Evolutionary conservation across 2,329 filamentous ascomycete species (phyloP).

Genomic region (Colletotrichum sp.): DNA sequence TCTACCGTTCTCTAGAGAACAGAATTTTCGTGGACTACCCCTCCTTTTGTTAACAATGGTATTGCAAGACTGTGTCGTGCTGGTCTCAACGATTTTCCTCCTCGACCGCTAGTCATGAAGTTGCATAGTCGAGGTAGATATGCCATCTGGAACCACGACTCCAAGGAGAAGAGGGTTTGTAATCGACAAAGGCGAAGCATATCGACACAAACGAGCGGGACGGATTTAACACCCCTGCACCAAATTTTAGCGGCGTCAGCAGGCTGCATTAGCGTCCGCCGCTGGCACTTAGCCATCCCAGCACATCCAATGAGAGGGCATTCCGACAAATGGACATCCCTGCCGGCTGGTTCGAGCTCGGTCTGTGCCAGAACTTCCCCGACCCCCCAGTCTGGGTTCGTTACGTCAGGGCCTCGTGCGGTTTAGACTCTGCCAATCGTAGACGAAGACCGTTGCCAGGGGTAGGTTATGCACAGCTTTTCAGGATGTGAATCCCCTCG

Average conservation of each 20-base stretch:
- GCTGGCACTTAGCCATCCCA: not conserved
- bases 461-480: not conserved
- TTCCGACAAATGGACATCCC: not conserved
- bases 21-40: not conserved
- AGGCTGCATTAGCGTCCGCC: slow-evolving; percentile 17
- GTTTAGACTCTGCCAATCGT: not conserved
- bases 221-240: not conserved
- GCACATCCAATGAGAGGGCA: not conserved
- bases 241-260: slow-evolving; percentile 9
- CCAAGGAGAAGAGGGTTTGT: not conserved
- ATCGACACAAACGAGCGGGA: not conserved
- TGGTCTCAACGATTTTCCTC: not conserved
- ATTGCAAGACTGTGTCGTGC: not conserved
- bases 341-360: not conserved
- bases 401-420: not conserved
- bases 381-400: not conserved
- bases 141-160: not conserved
- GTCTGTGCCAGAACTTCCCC: not conserved
- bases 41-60: not conserved
- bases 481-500: not conserved
- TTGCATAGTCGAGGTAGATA: not conserved
- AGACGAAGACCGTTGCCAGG: not conserved
- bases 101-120: not conserved
- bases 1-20: not conserved
- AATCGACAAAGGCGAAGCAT: not conserved